Evolutionary conservation across 768 basidiomycete species (phyloP), one percentile per base, ranked within the genome.

Genomic region (Leccinum rimulosum): DNA sequence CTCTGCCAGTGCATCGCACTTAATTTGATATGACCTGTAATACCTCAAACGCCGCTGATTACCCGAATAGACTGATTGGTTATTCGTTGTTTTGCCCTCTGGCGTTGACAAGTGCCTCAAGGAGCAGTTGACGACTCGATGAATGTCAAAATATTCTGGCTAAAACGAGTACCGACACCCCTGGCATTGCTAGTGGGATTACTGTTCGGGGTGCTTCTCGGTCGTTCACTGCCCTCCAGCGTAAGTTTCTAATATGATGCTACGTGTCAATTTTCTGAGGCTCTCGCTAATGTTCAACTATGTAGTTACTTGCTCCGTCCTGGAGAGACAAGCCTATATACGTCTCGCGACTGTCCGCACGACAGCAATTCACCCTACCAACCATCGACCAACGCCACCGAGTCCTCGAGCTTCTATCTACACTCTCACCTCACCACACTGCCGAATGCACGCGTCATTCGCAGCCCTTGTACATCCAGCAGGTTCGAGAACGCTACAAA

Each of bases 341-440:
- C 47, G 69, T 70, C 7, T 76, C 78, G 3, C 80, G 81, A 68
- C 73, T 82, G 65, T 77, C 84, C 56, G 80, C 82, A 52, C 82
- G 82, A 31, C 84, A 88, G 57, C 82, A 84, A 15, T 80, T 92
- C 49, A 81, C 84, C 28, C 79, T 91, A 1, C 96, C 96, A 1
- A 91, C 90, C 0, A 71, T 88, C 12, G 86, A 89, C 49, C 94
- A 98, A 73, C 88, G 97, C 14, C 80, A 80, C 28, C 88, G 95
- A 25, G 86, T 98, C 12, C 82, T 98, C 36, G 86, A 93, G 57
- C 82, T 98, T 54, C 81, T 99, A 57, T 89, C 89, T 30, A 88
- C 89, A 4, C 83, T 99, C 50, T 86, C 93, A 0, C 86, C 94
- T 0, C 93, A 97, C 70, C 89, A 98, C 72, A 98, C 97, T 19